phyloP scores from a whole-genome alignment of 2,329 filamentous ascomycete genomes.

The Juglanconis sp. region DNA sequence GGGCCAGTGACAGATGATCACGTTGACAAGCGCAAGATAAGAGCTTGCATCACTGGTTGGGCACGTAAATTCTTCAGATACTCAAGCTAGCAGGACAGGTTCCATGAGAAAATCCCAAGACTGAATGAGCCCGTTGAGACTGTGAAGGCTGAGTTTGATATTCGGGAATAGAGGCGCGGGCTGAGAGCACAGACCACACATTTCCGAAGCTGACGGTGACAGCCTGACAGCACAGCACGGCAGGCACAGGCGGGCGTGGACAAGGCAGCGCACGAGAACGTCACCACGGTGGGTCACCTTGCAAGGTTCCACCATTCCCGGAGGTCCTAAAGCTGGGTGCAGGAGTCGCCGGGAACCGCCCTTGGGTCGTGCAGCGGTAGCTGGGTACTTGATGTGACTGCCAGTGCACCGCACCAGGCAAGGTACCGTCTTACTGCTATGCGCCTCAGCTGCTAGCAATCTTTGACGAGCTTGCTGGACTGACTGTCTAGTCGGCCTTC shows the following conservation, averaged over 20 bases:
- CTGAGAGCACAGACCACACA: not conserved
- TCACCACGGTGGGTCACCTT: constrained; percentile 4
- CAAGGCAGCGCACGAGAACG: constrained; percentile 7
- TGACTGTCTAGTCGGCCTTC: constrained; percentile 2
- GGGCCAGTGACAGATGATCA: not conserved
- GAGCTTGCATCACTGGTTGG: not conserved
- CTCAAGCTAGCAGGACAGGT: no score
- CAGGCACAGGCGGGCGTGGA: not conserved
- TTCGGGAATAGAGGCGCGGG: not conserved
- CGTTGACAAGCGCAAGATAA: not conserved
- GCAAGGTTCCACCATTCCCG: not conserved
- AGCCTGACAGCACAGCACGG: not conserved
- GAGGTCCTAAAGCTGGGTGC: not conserved
- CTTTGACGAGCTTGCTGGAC: constrained; percentile 16
- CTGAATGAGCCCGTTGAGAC: not conserved
- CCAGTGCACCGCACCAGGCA: not conserved
- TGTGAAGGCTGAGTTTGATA: not conserved
- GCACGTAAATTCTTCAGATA: no score
- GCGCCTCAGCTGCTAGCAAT: constrained; percentile 5
- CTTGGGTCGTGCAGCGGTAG: not conserved
- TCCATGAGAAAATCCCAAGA: not conserved
- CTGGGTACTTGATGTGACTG: not conserved
- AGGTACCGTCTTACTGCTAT: constrained; percentile 3
- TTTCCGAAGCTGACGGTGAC: not conserved
- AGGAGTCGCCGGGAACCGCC: not conserved